Evolutionary conservation across 2,329 filamentous ascomycete genomes (phyloP).

Genomic region (Diaporthe vaccinii): DNA sequence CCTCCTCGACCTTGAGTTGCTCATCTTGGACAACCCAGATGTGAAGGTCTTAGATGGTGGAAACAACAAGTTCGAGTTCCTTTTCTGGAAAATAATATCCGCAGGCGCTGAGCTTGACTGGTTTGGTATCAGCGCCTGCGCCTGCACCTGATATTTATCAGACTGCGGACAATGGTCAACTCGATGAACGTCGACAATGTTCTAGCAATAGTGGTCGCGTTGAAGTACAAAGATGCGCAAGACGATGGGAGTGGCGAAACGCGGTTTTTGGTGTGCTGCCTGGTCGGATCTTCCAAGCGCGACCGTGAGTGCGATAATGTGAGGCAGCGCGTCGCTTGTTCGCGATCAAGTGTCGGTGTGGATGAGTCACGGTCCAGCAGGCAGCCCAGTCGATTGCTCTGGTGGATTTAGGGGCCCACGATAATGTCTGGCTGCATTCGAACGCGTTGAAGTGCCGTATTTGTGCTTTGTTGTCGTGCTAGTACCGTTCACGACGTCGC

Average conservation of each 20-base stretch:
- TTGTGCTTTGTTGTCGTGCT: neutral
- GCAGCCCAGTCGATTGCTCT: conserved; percentile 17
- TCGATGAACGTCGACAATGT: neutral
- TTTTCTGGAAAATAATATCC: neutral
- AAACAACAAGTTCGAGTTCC: neutral
- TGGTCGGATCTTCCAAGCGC: conserved; percentile 8
- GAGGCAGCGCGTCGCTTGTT: conserved; percentile 7
- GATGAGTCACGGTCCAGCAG: conserved; percentile 35
- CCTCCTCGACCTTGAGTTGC: conserved; percentile 39
- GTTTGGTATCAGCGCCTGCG: neutral
- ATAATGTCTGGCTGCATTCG: neutral
- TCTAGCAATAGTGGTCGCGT: neutral
- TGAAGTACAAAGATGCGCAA: neutral
- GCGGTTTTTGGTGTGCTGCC: conserved; percentile 36
- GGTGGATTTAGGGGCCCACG: neutral
- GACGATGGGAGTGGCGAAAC: conserved; percentile 32
- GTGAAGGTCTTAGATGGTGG: neutral
- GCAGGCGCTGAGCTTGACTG: conserved; percentile 3
- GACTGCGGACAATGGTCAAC: neutral
- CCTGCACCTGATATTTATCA: conserved; percentile 1
- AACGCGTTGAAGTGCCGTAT: neutral
- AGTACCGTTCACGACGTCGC: neutral
- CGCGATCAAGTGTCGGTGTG: conserved; percentile 18
- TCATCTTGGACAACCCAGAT: conserved; percentile 15
- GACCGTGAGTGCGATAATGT: neutral